Conservation (phyloP, 176 grass and related monocot species). For the Cenchrus fungigraminus region DNA sequence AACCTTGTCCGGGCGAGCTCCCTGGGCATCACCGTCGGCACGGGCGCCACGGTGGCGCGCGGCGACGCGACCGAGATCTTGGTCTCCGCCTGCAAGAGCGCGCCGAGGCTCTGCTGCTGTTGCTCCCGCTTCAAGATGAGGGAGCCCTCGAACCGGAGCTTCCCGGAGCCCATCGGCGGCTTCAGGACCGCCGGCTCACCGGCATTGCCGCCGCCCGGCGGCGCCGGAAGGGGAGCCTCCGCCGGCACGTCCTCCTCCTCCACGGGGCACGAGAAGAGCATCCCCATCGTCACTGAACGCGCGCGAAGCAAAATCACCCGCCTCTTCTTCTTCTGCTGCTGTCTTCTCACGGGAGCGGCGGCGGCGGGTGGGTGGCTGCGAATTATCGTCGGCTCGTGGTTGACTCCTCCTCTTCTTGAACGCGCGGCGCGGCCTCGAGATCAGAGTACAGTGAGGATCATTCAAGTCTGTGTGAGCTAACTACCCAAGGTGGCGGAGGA, state of each 20-base stretch:
- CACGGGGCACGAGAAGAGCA: conserved; percentile 55
- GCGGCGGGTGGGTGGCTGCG: not conserved
- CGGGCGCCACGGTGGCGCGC: conserved; percentile 32
- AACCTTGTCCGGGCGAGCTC: conserved; percentile 35
- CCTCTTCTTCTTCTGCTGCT: not conserved
- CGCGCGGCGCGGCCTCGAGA: not conserved
- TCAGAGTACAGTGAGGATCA: conserved; percentile 15
- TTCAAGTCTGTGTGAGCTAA: conserved; percentile 18
- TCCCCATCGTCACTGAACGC: conserved; percentile 34
- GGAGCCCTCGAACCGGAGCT: conserved; percentile 66
- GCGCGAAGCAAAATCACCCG: not conserved
- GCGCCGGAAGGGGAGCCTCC: not conserved
- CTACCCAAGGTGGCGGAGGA: conserved; percentile 14
- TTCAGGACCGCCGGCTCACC: conserved; percentile 51
- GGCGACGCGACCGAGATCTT: conserved; percentile 54
- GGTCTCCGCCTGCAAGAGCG: conserved; percentile 61
- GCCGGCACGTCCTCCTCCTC: conserved; percentile 23
- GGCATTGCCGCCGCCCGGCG: not conserved
- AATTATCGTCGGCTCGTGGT: not conserved
- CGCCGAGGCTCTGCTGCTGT: conserved; percentile 37
- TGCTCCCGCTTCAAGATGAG: conserved; percentile 64
- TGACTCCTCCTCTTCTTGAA: conserved; percentile 27
- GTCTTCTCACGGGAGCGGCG: no score
- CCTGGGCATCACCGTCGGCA: conserved; percentile 21
- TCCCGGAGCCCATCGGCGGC: conserved; percentile 54